phyloP scores from a whole-genome alignment of 2,329 filamentous ascomycete species.

The Talaromyces funiculosus region DNA sequence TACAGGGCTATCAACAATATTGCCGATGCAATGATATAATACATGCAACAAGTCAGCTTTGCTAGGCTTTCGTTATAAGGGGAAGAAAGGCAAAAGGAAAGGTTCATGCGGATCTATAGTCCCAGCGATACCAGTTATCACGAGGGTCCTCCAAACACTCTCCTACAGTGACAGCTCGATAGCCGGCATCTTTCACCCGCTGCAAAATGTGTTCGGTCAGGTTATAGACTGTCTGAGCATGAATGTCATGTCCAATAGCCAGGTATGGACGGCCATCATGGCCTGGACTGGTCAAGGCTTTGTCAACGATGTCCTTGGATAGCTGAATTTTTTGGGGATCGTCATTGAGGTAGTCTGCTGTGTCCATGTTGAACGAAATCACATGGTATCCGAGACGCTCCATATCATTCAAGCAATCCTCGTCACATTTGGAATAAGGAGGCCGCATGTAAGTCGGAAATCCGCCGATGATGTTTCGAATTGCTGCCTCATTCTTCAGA shows the following conservation, averaged over 20 bases:
- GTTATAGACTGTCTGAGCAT: constrained; percentile 40
- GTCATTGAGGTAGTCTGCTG: constrained; percentile 42
- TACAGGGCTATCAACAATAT: background rate
- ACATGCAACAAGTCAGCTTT: background rate
- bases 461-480: constrained; percentile 44
- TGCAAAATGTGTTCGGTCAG: constrained; percentile 38
- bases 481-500: constrained; percentile 43
- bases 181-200: constrained; percentile 25
- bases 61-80: background rate
- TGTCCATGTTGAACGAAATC: constrained; percentile 44
- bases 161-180: constrained; percentile 38
- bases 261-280: constrained; percentile 32
- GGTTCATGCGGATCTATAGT: constrained; percentile 18
- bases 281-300: constrained; percentile 22
- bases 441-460: constrained; percentile 52
- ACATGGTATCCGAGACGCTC: constrained; percentile 46
- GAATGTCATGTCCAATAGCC: constrained; percentile 39
- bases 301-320: constrained; percentile 38
- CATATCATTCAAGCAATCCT: constrained; percentile 39
- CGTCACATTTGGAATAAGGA: constrained; percentile 42
- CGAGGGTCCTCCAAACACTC: constrained; percentile 38
- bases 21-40: background rate
- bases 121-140: constrained; percentile 39
- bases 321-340: constrained; percentile 31
- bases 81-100: background rate